Conservation (phyloP, 345 rosid species). For the Gynandropsis gynandra region DNA sequence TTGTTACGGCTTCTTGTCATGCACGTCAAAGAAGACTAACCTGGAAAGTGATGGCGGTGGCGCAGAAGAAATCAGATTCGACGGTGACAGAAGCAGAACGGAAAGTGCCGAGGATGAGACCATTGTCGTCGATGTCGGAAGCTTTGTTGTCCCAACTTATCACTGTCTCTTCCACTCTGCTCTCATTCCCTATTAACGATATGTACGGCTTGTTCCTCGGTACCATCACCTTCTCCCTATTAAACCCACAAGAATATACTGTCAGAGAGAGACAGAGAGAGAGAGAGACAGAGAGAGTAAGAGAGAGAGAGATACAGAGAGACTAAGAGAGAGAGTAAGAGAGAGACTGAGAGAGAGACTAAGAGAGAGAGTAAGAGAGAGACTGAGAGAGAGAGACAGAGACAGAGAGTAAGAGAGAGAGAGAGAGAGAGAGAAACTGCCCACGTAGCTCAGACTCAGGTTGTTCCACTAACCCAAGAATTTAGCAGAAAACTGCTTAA, state of each 20-base stretch:
- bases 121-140: slow-evolving; percentile 47
- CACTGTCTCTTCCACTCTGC: slow-evolving; percentile 32
- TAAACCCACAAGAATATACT: slow-evolving; percentile 15
- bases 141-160: slow-evolving; percentile 73
- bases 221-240: slow-evolving; percentile 74
- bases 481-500: slow-evolving; percentile 28
- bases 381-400: not conserved
- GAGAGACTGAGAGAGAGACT: not conserved
- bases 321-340: not conserved
- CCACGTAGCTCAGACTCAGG: slow-evolving; percentile 32
- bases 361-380: not conserved
- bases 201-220: slow-evolving; percentile 62
- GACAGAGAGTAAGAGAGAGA: slow-evolving; percentile 7
- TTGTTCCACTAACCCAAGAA: slow-evolving; percentile 36
- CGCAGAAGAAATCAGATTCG: slow-evolving; percentile 71
- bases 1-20: too few relatives aligned
- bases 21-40: slow-evolving; percentile 29
- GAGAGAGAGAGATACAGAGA: not conserved
- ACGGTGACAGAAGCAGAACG: slow-evolving; percentile 67
- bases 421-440: slow-evolving; percentile 18
- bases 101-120: slow-evolving; percentile 55
- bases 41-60: slow-evolving; percentile 77
- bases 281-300: slow-evolving; percentile 9
- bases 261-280: not conserved
- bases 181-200: slow-evolving; percentile 63